Evolutionary conservation across 1,139 yeast genomes (phyloP).

Genomic region (Kodamaea plutei): DNA sequence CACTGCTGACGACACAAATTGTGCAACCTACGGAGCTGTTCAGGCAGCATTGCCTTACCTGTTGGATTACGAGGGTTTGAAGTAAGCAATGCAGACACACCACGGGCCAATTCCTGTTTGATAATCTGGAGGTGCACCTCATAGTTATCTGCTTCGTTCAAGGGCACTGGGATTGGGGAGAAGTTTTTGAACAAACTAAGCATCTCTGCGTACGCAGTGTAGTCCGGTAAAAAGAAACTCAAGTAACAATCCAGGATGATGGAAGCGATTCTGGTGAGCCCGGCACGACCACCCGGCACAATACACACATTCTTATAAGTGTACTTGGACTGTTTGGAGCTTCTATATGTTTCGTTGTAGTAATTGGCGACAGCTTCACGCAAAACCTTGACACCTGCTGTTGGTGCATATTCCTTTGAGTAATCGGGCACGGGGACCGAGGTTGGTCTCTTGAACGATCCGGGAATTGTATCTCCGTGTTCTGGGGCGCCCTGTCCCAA

Average conservation of each 20-base stretch:
- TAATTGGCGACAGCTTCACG: slow-evolving; percentile 61
- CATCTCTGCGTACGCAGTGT: slow-evolving; percentile 74
- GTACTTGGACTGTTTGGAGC: slow-evolving; percentile 48
- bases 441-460: slow-evolving; percentile 57
- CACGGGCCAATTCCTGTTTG: slow-evolving; percentile 53
- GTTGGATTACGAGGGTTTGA: slow-evolving; percentile 70
- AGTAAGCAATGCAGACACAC: slow-evolving; percentile 59
- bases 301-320: slow-evolving; percentile 64
- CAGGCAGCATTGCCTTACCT: slow-evolving; percentile 53
- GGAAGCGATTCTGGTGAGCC: slow-evolving; percentile 63
- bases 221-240: slow-evolving; percentile 64
- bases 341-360: slow-evolving; percentile 56
- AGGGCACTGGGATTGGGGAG: slow-evolving; percentile 65
- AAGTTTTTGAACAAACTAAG: slow-evolving; percentile 62
- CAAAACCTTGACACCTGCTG: slow-evolving; percentile 56
- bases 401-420: slow-evolving; percentile 61
- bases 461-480: slow-evolving; percentile 59
- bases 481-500: slow-evolving; percentile 73
- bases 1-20: slow-evolving; percentile 55
- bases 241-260: slow-evolving; percentile 59
- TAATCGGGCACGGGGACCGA: slow-evolving; percentile 49
- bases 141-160: slow-evolving; percentile 57
- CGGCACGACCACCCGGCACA: slow-evolving; percentile 71
- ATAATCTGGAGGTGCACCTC: slow-evolving; percentile 56
- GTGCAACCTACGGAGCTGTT: slow-evolving; percentile 51